Evolutionary conservation across 345 rosid species (phyloP).

Genomic region (Salix koriyanagi): DNA sequence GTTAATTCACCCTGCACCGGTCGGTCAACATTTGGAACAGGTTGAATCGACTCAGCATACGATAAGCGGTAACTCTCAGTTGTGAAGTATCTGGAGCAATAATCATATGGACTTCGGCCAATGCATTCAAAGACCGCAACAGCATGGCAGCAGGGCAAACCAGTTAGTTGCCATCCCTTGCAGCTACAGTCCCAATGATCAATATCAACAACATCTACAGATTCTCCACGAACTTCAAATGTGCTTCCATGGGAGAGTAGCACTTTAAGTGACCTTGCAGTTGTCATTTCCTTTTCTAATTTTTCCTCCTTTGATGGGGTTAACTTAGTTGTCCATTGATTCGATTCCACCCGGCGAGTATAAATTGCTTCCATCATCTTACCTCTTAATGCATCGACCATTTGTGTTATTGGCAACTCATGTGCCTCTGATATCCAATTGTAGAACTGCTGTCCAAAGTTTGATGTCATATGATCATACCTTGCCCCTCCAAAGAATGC

Average conservation of each 20-base stretch:
- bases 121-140: slow-evolving; percentile 57
- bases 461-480: slow-evolving; percentile 68
- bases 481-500: slow-evolving; percentile 70
- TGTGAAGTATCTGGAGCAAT: slow-evolving; percentile 45
- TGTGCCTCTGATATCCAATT: slow-evolving; percentile 88
- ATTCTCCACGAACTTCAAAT: slow-evolving; percentile 72
- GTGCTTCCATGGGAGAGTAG: slow-evolving; percentile 40
- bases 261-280: slow-evolving; percentile 50
- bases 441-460: slow-evolving; percentile 71
- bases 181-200: slow-evolving; percentile 77
- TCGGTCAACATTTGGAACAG: slow-evolving; percentile 71
- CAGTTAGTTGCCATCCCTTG: slow-evolving; percentile 66
- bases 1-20: slow-evolving; percentile 39
- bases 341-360: slow-evolving; percentile 57
- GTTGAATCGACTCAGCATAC: slow-evolving; percentile 39
- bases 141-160: slow-evolving; percentile 85
- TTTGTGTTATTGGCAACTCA: slow-evolving; percentile 87
- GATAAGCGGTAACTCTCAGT: slow-evolving; percentile 20
- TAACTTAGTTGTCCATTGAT: slow-evolving; percentile 62
- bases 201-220: slow-evolving; percentile 52
- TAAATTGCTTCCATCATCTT: slow-evolving; percentile 86
- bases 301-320: slow-evolving; percentile 79
- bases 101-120: slow-evolving; percentile 65
- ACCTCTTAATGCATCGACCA: slow-evolving; percentile 68
- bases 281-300: slow-evolving; percentile 51